Conservation (phyloP, 2,329 filamentous ascomycete species). For the Colletotrichum plurivorum region DNA sequence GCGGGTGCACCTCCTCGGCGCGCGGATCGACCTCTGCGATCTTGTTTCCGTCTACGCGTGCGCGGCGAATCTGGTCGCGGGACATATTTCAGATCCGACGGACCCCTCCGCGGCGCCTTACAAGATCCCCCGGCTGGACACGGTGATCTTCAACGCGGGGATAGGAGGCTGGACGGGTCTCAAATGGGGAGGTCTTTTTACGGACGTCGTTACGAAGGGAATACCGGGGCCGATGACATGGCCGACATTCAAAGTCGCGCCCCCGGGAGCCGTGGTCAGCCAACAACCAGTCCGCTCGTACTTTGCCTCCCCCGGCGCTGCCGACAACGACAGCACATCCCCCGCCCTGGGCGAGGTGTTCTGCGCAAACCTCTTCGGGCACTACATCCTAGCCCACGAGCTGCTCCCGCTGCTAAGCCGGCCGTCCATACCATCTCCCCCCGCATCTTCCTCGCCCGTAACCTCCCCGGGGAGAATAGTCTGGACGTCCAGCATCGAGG, state of each 20-base stretch:
- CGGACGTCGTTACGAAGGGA: constrained; percentile 69
- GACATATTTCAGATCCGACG: constrained; percentile 61
- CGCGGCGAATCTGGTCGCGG: constrained; percentile 61
- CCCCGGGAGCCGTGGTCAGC: constrained; percentile 61
- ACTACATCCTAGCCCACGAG: constrained; percentile 89
- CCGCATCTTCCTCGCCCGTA: too few relatives aligned
- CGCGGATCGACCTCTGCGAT: constrained; percentile 74
- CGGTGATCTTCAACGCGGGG: constrained; percentile 88
- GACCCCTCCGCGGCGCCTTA: constrained; percentile 50
- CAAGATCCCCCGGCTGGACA: constrained; percentile 80
- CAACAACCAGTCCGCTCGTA: constrained; percentile 48
- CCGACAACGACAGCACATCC: constrained; percentile 50
- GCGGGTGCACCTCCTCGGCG: constrained; percentile 71
- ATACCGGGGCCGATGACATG: constrained; percentile 79
- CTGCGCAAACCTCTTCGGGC: constrained; percentile 93
- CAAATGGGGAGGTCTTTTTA: constrained; percentile 74
- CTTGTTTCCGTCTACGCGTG: constrained; percentile 64
- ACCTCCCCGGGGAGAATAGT: constrained; percentile 76
- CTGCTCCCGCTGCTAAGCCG: constrained; percentile 80
- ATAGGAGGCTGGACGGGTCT: constrained; percentile 89
- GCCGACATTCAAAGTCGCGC: constrained; percentile 81
- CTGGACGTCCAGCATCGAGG: constrained; percentile 90
- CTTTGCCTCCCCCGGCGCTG: constrained; percentile 32
- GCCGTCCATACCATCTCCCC: constrained; percentile 46
- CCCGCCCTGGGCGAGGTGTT: constrained; percentile 85